Base-by-base conservation (phyloP, 2,329 filamentous ascomycete genomes). In the Stachybotrys chartarum region DNA sequence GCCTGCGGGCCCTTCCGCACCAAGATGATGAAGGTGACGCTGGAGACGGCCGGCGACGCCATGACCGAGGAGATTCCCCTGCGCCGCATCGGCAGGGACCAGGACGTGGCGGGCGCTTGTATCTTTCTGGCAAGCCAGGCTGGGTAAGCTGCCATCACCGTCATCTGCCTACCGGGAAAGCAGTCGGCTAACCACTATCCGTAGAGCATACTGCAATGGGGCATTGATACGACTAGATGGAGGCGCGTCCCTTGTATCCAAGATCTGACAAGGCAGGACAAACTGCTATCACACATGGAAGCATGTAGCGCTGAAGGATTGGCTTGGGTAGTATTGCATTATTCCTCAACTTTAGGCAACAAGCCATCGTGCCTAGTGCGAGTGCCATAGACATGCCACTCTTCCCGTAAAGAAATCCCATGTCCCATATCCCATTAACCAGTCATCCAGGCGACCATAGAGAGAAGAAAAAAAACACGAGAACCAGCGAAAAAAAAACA, bases 51-150 rank as follows among this genome's bases (percentile, higher is more conserved):
- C 56, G 75, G 78, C 51, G 79, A 82, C 5, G 68, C 68, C 7
- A 85, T 88, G 60, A 75, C 77, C 56, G 72, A 70, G 0, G 78
- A 78, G 4, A 84, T 87, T 57, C 88, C 88, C 10, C 65, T 90
- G 60, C 79, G 82, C 0, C 73, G 88, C 35, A 87, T 90, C 62
- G 88, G 88, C 0, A 79, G 72, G 17, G 80, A 85, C 1, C 72
- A 85, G 66, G 88, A 91, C 68, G 84, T 89, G 5, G 87, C 86
- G 0, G 87, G 87, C 0, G 79, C 86, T 11, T 89, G 87, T 66
- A 70, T 91, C 55, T 91, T 87, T 70, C 69, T 91, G 65, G 77
- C 79, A 45, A 87, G 85, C 63, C 75, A 80, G 54, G 88, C 87
- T 1, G 87, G 88, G 69, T 74, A 59, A 68, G 71, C 65, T 14